phyloP scores from a whole-genome alignment of 2,329 filamentous ascomycete species.

The Cladosporium sp. region DNA sequence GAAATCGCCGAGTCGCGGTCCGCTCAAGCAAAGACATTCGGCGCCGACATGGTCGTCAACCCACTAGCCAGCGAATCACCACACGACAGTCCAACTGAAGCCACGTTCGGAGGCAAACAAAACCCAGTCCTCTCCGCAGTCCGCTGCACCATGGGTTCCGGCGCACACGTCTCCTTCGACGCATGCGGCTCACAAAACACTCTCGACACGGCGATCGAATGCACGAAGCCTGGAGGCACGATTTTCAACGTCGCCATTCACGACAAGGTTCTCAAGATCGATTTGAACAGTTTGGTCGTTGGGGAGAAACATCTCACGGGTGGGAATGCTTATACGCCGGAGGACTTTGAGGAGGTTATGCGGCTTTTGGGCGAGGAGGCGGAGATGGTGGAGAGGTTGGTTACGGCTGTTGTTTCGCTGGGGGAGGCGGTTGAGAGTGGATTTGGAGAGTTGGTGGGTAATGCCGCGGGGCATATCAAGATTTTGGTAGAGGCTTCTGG shows the following conservation, averaged over 20 bases:
- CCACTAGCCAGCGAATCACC: neutral
- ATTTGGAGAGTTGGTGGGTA: conserved; percentile 16
- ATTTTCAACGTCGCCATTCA: conserved; percentile 21
- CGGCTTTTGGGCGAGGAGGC: conserved; percentile 9
- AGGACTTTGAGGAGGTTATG: conserved; percentile 17
- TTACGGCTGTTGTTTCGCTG: conserved; percentile 17
- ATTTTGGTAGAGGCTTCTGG: conserved; percentile 16
- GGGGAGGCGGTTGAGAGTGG: conserved; percentile 16
- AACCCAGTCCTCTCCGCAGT: conserved; percentile 6
- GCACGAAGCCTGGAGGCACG: conserved; percentile 17
- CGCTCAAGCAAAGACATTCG: conserved; percentile 13
- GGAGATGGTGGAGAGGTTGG: conserved; percentile 13
- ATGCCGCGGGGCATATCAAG: conserved; percentile 18
- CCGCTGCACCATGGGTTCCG: conserved; percentile 12
- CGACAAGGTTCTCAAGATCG: conserved; percentile 17
- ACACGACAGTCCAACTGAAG: conserved; percentile 5
- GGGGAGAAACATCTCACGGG: conserved; percentile 16
- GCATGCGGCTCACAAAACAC: conserved; percentile 15
- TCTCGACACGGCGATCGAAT: conserved; percentile 8
- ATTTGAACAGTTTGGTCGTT: conserved; percentile 16
- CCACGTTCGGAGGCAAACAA: neutral
- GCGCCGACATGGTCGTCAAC: conserved; percentile 16
- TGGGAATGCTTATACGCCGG: conserved; percentile 17
- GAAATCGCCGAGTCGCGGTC: conserved; percentile 12
- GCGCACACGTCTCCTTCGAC: conserved; percentile 17